phyloP scores from a whole-genome alignment of 495 filamentous ascomycete genomes.

The Penicillium cinerascens region DNA sequence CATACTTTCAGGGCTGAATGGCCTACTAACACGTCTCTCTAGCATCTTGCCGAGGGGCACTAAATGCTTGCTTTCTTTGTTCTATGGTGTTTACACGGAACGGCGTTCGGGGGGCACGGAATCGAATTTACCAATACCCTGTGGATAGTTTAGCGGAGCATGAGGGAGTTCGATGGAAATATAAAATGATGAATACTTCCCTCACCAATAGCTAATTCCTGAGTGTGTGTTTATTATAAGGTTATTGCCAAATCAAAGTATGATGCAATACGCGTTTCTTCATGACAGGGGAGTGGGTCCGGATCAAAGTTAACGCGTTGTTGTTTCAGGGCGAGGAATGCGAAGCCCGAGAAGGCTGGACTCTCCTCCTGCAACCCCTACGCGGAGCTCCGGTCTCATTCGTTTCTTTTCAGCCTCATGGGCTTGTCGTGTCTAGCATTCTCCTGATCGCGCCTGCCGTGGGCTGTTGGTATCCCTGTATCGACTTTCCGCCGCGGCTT shows the following conservation, averaged over 20 bases:
- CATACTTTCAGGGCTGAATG: not conserved
- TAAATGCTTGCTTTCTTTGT: constrained; percentile 17
- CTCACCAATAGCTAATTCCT: not conserved
- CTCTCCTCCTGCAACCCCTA: constrained; percentile 15
- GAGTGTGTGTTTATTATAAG: not conserved
- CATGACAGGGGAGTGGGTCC: constrained; percentile 15
- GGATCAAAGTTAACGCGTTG: constrained; percentile 17
- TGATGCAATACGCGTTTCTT: constrained; percentile 21
- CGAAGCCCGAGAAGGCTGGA: constrained; percentile 8
- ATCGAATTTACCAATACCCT: constrained; percentile 24
- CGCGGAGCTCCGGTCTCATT: constrained; percentile 11
- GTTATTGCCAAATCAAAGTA: not conserved
- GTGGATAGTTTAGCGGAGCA: constrained; percentile 17
- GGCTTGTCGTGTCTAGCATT: constrained; percentile 4
- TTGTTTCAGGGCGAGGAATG: constrained; percentile 19
- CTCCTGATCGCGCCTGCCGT: constrained; percentile 7
- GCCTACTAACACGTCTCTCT: constrained; percentile 3
- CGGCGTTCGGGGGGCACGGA: constrained; percentile 18
- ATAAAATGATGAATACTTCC: not conserved
- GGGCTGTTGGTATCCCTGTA: constrained; percentile 5
- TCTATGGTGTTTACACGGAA: constrained; percentile 16
- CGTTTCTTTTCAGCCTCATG: constrained; percentile 10
- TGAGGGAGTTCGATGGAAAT: not conserved
- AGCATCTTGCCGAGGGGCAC: constrained; percentile 50
- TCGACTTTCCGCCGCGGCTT: constrained; percentile 3